phyloP scores from a whole-genome alignment of 768 basidiomycete genomes.

The Tricholoma flavovirens region DNA sequence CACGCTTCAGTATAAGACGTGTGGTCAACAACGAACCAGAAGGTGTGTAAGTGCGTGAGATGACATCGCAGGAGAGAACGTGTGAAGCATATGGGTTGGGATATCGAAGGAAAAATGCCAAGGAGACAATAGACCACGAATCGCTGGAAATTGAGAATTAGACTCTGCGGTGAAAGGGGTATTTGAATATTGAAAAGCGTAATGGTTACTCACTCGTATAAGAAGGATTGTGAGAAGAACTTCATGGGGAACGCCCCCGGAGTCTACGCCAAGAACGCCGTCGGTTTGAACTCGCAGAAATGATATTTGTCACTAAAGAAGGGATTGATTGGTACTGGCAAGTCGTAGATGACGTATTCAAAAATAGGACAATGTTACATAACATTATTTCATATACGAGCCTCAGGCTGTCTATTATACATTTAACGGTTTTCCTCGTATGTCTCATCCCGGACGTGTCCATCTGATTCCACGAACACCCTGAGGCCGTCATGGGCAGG shows the following conservation, averaged over 20 bases:
- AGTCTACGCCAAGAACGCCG: conserved; percentile 7
- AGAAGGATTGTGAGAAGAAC: conserved; percentile 51
- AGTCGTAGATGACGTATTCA: no score
- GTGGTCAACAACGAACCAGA: conserved; percentile 78
- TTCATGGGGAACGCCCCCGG: conserved; percentile 41
- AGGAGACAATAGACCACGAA: conserved; percentile 87
- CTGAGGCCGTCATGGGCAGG: conserved; percentile 75
- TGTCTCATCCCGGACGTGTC: conserved; percentile 45
- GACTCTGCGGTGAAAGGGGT: conserved; percentile 5
- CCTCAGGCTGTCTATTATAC: no score
- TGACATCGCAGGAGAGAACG: conserved; percentile 92
- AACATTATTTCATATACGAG: no score
- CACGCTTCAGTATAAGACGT: conserved; percentile 87
- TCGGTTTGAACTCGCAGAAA: not conserved
- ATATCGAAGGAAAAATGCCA: conserved; percentile 93
- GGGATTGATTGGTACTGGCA: no score
- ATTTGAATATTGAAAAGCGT: not conserved
- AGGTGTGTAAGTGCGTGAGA: conserved; percentile 72
- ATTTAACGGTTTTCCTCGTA: conserved; percentile 31
- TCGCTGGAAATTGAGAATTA: conserved; percentile 48
- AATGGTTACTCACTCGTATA: conserved; percentile 44
- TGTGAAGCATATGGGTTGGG: conserved; percentile 94
- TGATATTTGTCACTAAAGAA: no score
- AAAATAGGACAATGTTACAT: no score
- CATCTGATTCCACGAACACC: conserved; percentile 39